A percentile compares a stretch with the other conserved stretches of the same genome.
These are phyloP conservation scores for Flaveria sonorensis DNA, from an alignment of 129 eudicot species.

Conservation along the genomic window DNA sequence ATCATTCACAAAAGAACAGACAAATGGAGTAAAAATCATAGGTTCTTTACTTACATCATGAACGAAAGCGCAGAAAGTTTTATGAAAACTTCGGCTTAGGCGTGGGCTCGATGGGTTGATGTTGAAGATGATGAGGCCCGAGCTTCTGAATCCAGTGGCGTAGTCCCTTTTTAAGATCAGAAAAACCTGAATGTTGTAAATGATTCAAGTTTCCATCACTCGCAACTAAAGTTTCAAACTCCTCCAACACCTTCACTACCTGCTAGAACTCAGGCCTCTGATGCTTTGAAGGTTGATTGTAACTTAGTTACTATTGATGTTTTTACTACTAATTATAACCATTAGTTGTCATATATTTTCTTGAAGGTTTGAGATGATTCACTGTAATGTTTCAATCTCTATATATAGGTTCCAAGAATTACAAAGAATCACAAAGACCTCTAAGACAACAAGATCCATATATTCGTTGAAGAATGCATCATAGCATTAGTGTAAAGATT, in stretches of 20 bases:
- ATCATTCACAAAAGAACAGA: conserved; percentile 31
- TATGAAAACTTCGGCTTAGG: conserved; percentile 72
- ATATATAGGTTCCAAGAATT: no score
- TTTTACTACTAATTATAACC: no score
- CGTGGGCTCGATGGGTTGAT: conserved; percentile 31
- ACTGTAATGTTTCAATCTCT: no score
- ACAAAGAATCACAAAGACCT: no score
- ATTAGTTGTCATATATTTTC: no score
- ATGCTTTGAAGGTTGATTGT: no score
- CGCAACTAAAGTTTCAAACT: conserved; percentile 69
- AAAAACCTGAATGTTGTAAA: conserved; percentile 50
- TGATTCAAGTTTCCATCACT: conserved; percentile 67
- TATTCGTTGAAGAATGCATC: no score
- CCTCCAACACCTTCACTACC: conserved; percentile 77
- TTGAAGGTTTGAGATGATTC: no score
- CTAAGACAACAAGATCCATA: no score
- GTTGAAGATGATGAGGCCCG: conserved; percentile 52
- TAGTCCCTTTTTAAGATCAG: conserved; percentile 78
- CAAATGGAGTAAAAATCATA: conserved; percentile 13
- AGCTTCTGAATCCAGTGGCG: conserved; percentile 75
- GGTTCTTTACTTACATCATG: conserved; percentile 38
- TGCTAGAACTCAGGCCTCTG: conserved; percentile 94
- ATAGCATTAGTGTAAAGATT: no score
- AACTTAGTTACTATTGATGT: no score
- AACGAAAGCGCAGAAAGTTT: conserved; percentile 8